phyloP scores from a whole-genome alignment of 2,329 filamentous ascomycete species.

The Xylaria sp. region DNA sequence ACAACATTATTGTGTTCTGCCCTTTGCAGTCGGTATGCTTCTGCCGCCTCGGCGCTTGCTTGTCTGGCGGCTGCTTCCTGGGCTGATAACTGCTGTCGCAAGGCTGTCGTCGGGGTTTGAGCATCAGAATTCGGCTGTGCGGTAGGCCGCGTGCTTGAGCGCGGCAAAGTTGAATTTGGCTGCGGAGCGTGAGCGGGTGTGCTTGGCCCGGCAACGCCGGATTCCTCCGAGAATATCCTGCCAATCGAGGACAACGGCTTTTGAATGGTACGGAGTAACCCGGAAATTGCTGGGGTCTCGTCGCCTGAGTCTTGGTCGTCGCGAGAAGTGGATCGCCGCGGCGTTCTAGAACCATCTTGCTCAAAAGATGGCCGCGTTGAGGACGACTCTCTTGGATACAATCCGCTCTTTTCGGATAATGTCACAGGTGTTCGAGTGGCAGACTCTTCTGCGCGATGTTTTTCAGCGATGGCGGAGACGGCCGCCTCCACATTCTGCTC shows the following conservation, averaged over 20 bases:
- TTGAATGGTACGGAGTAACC: slow-evolving; percentile 89
- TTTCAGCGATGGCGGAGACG: slow-evolving; percentile 94
- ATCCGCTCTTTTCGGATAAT: slow-evolving; percentile 58
- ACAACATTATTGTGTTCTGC: slow-evolving; percentile 92
- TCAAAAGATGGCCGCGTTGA: slow-evolving; percentile 58
- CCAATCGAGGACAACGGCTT: slow-evolving; percentile 91
- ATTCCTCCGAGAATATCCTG: slow-evolving; percentile 85
- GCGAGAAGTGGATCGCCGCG: slow-evolving; percentile 65
- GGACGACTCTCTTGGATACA: slow-evolving; percentile 57
- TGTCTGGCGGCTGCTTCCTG: slow-evolving; percentile 91
- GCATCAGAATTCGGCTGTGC: slow-evolving; percentile 49
- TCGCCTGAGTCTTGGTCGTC: slow-evolving; percentile 66
- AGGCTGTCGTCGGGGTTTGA: slow-evolving; percentile 49
- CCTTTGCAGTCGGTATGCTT: slow-evolving; percentile 83
- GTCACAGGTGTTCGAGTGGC: slow-evolving; percentile 52
- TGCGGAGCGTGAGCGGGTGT: slow-evolving; percentile 52
- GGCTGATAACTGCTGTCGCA: slow-evolving; percentile 67
- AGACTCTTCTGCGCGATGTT: slow-evolving; percentile 71
- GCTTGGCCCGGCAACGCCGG: slow-evolving; percentile 56
- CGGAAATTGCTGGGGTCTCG: slow-evolving; percentile 83
- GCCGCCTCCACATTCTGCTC: slow-evolving; percentile 96
- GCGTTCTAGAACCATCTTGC: slow-evolving; percentile 52
- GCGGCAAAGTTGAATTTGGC: slow-evolving; percentile 50
- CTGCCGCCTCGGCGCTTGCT: slow-evolving; percentile 87
- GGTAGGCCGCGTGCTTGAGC: slow-evolving; percentile 46